Percentiles rank a stretch among this genome's conserved stretches.
Conservation (phyloP, 768 basidiomycete genomes). For the Suillus paluster region DNA sequence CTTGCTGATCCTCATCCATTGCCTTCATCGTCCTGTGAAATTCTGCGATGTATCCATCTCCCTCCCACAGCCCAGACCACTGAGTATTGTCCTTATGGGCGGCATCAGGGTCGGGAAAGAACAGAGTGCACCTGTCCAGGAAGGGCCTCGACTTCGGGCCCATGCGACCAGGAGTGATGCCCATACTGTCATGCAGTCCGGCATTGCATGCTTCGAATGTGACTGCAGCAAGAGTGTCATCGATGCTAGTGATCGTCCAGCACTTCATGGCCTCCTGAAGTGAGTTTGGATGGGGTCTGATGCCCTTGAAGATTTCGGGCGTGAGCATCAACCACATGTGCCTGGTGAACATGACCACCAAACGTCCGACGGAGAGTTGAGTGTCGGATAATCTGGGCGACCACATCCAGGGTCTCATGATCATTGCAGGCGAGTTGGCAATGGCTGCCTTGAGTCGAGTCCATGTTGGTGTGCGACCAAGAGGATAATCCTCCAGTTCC, state of each 20-base stretch:
- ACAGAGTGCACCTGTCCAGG: neutral
- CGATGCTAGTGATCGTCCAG: constrained; percentile 12
- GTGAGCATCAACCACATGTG: neutral
- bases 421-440: neutral
- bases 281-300: neutral
- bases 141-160: constrained; percentile 9
- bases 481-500: neutral
- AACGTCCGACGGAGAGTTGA: neutral
- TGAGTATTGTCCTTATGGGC: no score
- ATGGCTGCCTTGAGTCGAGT: constrained; percentile 1
- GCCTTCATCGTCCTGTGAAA: constrained; percentile 4
- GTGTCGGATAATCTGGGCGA: no score
- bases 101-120: no score
- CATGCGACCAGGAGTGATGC: neutral
- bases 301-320: neutral
- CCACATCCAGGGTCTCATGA: no score
- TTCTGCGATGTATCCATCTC: constrained; percentile 7
- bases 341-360: constrained; percentile 5
- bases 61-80: no score
- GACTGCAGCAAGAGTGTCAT: no score
- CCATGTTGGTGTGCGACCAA: constrained; percentile 8
- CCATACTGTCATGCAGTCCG: neutral
- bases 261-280: constrained; percentile 14
- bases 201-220: constrained; percentile 12
- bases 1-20: neutral